Evolutionary conservation across 208 protist genomes (phyloP), one percentile per base, ranked within the genome.

Genomic region (Crithidia sp.): DNA sequence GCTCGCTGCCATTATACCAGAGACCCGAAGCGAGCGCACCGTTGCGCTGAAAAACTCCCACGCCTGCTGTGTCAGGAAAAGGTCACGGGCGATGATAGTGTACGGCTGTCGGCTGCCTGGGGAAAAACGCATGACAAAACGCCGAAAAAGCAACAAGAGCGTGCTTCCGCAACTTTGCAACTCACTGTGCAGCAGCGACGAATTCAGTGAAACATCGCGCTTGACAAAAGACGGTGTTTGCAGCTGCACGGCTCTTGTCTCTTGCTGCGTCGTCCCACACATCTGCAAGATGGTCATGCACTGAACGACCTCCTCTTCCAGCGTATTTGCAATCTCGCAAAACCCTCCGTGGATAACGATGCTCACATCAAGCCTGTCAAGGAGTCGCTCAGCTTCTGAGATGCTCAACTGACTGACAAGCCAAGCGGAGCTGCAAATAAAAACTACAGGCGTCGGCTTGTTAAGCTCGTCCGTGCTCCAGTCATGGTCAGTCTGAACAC

Each of bases 91-190:
- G 40, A 91, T 60, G 0, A 64, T 59, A 17, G 84, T 82, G 68
- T 81, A 82, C 17, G 87, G 90, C 56, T 92, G 85, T 53, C 78
- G 72, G 17, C 67, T 83, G 61, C 36, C 60, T n/a, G 73, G 65
- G 28, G 77, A 81, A 53, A 71, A 85, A 0, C 69, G 72, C 67
- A 88, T 80, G 19, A 83, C 62, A 76, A 95, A 95, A 3, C 87
- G 76, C 49, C 87, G 76, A 67, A 88, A 95, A 54, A 95, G 66
- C 58, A 91, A 80, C 16, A 95, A 77, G 56, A 92, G 73, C n/a
- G 72, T 39, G 60, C 82, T 86, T 8, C 67, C 74, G 14, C 60
- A 75, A 14, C 14, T 14, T 37, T 73, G 55, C 3, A 53, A 14
- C 7, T 43, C 55, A 4, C 36, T 28, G 4, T 64, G 40, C 17